Evolutionary conservation across 108 stramenopile genomes (phyloP).

Genomic region (Nitzschia inconspicua): DNA sequence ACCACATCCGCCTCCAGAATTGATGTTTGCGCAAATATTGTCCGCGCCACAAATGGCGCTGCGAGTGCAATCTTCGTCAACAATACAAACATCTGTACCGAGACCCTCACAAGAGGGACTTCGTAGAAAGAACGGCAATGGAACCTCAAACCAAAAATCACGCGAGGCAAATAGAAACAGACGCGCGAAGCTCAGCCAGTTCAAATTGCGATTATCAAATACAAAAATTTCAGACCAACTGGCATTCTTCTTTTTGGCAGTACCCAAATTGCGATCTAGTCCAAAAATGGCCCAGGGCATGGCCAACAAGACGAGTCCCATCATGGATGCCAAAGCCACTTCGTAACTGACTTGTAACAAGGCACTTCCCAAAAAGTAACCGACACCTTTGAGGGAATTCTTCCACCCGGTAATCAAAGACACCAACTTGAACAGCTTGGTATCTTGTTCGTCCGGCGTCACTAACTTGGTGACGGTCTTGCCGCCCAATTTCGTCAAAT

Average conservation of each 20-base stretch:
- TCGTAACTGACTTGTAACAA: conserved; percentile 76
- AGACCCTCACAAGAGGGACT: conserved; percentile 73
- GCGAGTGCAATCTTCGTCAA: conserved; percentile 40
- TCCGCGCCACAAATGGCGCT: conserved; percentile 58
- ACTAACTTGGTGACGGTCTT: conserved; percentile 93
- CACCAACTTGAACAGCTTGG: conserved; percentile 83
- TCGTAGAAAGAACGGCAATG: conserved; percentile 89
- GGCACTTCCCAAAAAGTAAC: conserved; percentile 83
- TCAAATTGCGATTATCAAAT: conserved; percentile 79
- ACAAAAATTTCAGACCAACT: conserved; percentile 71
- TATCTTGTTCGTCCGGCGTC: conserved; percentile 87
- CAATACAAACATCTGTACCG: conserved; percentile 51
- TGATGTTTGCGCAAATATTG: conserved; percentile 59
- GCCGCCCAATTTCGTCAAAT: conserved; percentile 91
- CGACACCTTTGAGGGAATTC: conserved; percentile 93
- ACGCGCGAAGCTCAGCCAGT: conserved; percentile 78
- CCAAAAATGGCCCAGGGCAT: conserved; percentile 86
- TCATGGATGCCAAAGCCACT: conserved; percentile 77
- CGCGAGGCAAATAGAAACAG: conserved; percentile 91
- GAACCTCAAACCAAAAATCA: conserved; percentile 97
- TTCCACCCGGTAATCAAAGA: conserved; percentile 93
- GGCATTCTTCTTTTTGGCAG: conserved; percentile 76
- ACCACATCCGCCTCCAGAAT: conserved; percentile 81
- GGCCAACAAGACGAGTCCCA: conserved; percentile 78
- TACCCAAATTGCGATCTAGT: conserved; percentile 75